Evolutionary conservation across 1,284 basidiomycete genomes (phyloP).

Genomic region (Pseudozyma thailandica): DNA sequence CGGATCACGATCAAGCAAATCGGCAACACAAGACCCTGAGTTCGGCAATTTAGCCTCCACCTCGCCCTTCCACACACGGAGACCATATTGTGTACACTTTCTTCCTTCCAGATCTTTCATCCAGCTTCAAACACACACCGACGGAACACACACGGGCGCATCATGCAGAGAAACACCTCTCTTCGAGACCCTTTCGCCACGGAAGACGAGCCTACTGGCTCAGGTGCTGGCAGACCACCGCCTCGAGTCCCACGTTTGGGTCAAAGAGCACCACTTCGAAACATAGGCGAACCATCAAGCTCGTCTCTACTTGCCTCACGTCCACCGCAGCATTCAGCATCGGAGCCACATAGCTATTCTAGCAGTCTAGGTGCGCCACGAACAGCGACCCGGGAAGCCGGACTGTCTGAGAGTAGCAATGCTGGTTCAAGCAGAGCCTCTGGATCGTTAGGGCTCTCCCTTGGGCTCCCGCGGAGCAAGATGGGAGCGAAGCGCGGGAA

Average conservation of each 20-base stretch:
- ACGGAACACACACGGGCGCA: neutral
- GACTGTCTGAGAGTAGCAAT: neutral
- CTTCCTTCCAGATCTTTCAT: neutral
- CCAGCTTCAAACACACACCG: neutral
- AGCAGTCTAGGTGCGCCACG: slow-evolving; percentile 8
- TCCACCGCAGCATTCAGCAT: neutral
- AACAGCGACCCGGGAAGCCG: neutral
- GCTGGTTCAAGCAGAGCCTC: neutral
- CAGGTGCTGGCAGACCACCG: slow-evolving; percentile 10
- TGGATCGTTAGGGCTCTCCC: slow-evolving; percentile 22
- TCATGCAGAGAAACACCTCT: slow-evolving; percentile 6
- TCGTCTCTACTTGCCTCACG: neutral
- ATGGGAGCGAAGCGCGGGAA: neutral
- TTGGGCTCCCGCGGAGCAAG: slow-evolving; percentile 26
- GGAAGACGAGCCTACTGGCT: slow-evolving; percentile 8
- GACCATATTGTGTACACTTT: neutral
- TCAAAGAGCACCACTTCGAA: slow-evolving; percentile 2
- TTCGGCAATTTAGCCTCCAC: slow-evolving; percentile 9
- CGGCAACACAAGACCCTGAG: slow-evolving; percentile 6
- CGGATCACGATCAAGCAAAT: no score
- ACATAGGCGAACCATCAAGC: neutral
- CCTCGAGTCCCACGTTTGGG: slow-evolving; percentile 5
- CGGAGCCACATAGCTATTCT: neutral
- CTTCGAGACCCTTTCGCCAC: slow-evolving; percentile 26
- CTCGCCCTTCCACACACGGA: slow-evolving; percentile 9